Evolutionary conservation across 2,329 filamentous ascomycete genomes (phyloP), one percentile per base, ranked within the genome.

Genomic region (Aspergillus fumigatiaffinis): DNA sequence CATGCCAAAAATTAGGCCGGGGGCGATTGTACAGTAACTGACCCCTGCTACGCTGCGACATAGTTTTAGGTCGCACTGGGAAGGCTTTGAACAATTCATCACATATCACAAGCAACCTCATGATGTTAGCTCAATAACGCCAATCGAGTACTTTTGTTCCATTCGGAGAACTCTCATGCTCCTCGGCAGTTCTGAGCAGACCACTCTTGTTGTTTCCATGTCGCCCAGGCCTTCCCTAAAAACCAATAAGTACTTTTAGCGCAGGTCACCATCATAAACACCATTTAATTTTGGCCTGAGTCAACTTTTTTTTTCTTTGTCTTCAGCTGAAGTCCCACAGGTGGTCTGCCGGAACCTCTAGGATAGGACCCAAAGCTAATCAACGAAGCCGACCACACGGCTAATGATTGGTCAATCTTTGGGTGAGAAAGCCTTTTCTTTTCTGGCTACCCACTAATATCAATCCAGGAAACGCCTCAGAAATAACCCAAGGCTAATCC

Each of bases 321-420:
- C 14, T 56, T 51, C 53, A 25, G 54, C 51, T 62, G 42, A 35
- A 50, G 53, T 51, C 53, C 3, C 61, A 63, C 64, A 70, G 63
- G 66, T 70, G 71, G 71, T 61, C 62, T 63, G 52, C 65, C 12
- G 38, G 28, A 32, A 48, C 50, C 3, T 25, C 25, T 25, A 50
- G 55, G n/a, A n/a, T n/a, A n/a, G n/a, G n/a, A 21, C 41, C n/a
- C 44, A 46, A 47, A 21, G 26, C 55, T 51, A 57, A 57, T 57
- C 51, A 53, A 6, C 17, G 21, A 29, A 14, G 7, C 17, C 41
- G 28, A 10, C 2, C 28, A n/a, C n/a, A 7, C 51, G 28, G 48
- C 20, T 48, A 26, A 38, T 51, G 50, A 55, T 52, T 51, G 48
- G 20, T 48, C 38, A 48, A 25, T 41, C 49, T 8, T 21, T 10